Evolutionary conservation across 192 early-diverging fungal genomes (phyloP).

Genomic region (Mycoemilia scoparia): DNA sequence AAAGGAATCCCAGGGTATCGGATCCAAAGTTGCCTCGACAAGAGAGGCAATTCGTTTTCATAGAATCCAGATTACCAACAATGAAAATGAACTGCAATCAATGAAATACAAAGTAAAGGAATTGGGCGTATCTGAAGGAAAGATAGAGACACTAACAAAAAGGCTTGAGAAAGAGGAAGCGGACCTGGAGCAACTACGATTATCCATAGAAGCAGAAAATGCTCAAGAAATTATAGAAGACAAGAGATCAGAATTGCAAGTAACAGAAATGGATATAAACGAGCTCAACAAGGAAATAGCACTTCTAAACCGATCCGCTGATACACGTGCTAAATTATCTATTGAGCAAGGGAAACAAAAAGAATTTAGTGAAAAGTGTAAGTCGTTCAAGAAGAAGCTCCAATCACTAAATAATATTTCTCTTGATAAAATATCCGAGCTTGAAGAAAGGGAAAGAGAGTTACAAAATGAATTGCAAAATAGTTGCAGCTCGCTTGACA

Average conservation of each 20-base stretch:
- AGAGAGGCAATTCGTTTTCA: too few species aligned
- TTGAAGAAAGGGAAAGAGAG: too few species aligned
- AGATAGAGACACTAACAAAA: neutral
- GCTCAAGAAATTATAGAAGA: constrained; percentile 14
- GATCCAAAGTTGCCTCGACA: too few species aligned
- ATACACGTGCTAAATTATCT: constrained; percentile 39
- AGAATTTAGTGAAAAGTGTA: too few species aligned
- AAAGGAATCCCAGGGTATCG: too few species aligned
- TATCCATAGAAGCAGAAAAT: constrained; percentile 2
- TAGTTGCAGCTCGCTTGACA: neutral
- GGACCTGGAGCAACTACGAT: constrained; percentile 7
- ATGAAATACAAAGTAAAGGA: too few species aligned
- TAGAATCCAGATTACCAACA: too few species aligned
- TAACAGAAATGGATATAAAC: constrained; percentile 23
- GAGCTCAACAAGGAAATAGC: constrained; percentile 35
- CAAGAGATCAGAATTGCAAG: constrained; percentile 20
- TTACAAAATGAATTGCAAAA: neutral
- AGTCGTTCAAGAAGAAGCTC: too few species aligned
- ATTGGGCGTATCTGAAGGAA: constrained; percentile 4
- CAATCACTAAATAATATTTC: too few species aligned
- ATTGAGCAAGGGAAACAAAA: constrained; percentile 35
- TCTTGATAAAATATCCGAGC: too few species aligned
- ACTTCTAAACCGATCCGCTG: constrained; percentile 36
- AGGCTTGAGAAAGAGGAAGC: constrained; percentile 16
- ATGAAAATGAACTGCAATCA: too few species aligned